Base-by-base conservation (phyloP, 306 rosid genomes). In the Vachellia pachyceras region DNA sequence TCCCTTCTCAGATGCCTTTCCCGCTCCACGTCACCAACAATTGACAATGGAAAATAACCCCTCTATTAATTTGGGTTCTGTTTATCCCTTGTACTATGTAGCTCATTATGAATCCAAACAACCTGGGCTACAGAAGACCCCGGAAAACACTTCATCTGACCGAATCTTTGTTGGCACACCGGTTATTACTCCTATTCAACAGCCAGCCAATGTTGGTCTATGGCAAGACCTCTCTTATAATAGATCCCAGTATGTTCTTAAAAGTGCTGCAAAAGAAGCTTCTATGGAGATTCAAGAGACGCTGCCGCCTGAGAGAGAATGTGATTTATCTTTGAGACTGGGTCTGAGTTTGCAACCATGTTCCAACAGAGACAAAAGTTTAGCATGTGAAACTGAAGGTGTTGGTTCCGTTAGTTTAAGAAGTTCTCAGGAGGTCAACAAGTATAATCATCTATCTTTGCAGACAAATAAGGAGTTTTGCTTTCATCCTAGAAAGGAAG, bases 271-370 rank as follows among this genome's bases (percentile, higher is more conserved):
- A 10, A 75, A 82, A 75, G 89, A 75, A 42, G 61, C 83, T 72
- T 77, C 60, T 37, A 47, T 79, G 74, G 87, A 84, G 87, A 77
- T 78, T 72, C 89, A 65, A 68, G 91, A 84, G 77, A 87, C n/a
- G n/a, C n/a, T 65, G 69, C 79, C 85, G 42, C 86, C 25, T 10
- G 92, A 89, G 37, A 66, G 77, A 74, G 91, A 82, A 69, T 96
- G 97, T 70, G 99, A 96, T 78, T 89, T 96, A 47, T 90, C 97
- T 44, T 85, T 96, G 86, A 89, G 97, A 75, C 65, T 96, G 97
- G 97, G 98, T 72, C 88, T 67, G 33, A 76, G 77, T 79, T 73
- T 89, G 63, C 90, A 85, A 64, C 87, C 86, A 25, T 73, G 86
- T 82, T 61, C 76, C 22, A 82, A 90, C 70, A 84, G 86, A n/a